Base-by-base conservation (phyloP, 805 yeast species). In the Saturnispora silvae region DNA sequence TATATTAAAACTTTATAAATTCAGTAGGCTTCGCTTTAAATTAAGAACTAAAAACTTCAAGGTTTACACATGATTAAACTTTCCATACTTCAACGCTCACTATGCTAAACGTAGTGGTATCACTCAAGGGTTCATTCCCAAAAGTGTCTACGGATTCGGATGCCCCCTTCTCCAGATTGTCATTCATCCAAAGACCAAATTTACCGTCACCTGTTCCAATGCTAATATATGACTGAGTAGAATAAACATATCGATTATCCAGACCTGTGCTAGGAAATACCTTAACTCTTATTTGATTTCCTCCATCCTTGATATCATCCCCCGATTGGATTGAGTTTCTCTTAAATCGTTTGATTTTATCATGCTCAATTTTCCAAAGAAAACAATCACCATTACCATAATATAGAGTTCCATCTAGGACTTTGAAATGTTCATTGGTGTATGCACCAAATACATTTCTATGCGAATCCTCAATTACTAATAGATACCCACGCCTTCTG, bases 361-460 rank as follows among this genome's bases (percentile, higher is more conserved):
- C 65, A 22, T 53, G 58, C 43, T 74, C 81, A n/a, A 71, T 51
- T 45, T 78, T 81, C 95, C 96, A 89, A 17, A 89, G 64, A 49
- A 92, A 87, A 52, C 97, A 86, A 56, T 89, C 96, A 1, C 96
- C 96, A 59, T 87, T 87, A 1, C 98, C 98, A 48, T 78, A 81
- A 59, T 77, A 89, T 40, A 83, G 67, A 49, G 73, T 74, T 34
- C 72, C 71, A 34, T 83, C 94, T 40, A 77, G 70, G 1, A 86
- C 80, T 41, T 71, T 75, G 41, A 82, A 67, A 38, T 70, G 65
- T 47, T 83, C 95, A 54, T 85, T 85, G 33, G 77, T 46, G 54
- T 74, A 87, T 11, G 84, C 79, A 0, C 96, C 96, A 61, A 87
- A 86, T 30, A 72, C 57, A 20, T 73, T 69, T 39, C 72, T 72